Base-by-base conservation (phyloP, 2,329 filamentous ascomycete species). In the Cryphonectria parasitica region DNA sequence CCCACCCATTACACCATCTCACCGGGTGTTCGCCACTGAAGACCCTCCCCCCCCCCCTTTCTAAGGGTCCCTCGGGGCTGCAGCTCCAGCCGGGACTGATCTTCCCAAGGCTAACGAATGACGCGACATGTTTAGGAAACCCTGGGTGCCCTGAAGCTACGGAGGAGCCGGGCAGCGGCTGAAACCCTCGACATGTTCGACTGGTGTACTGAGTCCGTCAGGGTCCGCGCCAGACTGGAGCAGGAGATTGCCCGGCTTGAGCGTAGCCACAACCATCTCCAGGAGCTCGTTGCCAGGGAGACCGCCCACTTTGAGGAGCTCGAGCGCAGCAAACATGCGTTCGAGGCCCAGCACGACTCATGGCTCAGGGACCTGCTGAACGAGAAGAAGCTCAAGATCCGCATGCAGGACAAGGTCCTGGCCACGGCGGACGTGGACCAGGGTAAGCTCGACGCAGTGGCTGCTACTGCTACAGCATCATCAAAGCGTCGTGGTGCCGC, bases 321-420 rank as follows among this genome's bases (percentile, higher is more conserved):
- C 22, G 84, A 90, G 63, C 83, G 84, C 68, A 84, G 88, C 19
- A 94, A 94, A 77, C 84, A 87, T 63, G 86, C 88, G 25, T 87
- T 93, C 73, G 92, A 95, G 79, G 84, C 85, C 0, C 85, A 86
- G 25, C 81, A 95, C 69, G 80, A 95, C 1, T 86, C 88, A 72
- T 93, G 93, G 77, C 93, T 93, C 75, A 86, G 88, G 68, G 83
- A 88, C 69, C 82, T 95, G 2, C 82, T 95, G 1, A 95, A 95
- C 75, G 88, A 91, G 78, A 95, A 95, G 82, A 95, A 95, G 79
- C 83, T 90, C 67, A 94, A 92, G 80, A 94, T 95, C 65, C 83
- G 92, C 60, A 88, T 94, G 75, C 91, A 94, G 79, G 89, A 92
- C 75, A 85, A 87, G 54, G 80, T 92, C 28, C 80, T 94, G 34